Percentiles rank a stretch among this genome's conserved stretches.
Conservation (phyloP, 2,329 filamentous ascomycete genomes). For the Zalaria obscura region DNA sequence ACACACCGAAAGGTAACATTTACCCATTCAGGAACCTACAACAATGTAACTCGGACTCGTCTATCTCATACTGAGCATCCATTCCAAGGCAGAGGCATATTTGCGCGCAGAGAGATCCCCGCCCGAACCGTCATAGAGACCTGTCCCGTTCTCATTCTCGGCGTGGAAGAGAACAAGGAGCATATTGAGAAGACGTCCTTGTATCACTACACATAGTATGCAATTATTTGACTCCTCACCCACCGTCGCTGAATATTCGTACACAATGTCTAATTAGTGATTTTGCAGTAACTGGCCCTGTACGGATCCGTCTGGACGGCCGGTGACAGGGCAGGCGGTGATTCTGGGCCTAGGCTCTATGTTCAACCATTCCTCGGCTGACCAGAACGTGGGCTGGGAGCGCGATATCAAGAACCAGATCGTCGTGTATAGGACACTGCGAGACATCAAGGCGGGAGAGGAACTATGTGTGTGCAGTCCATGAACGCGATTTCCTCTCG, state of each 20-base stretch:
- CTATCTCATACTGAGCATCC: neutral
- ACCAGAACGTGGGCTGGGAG: constrained; percentile 43
- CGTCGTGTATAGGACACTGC: constrained; percentile 35
- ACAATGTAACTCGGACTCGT: neutral
- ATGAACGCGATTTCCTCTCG: too few relatives aligned
- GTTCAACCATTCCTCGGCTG: constrained; percentile 40
- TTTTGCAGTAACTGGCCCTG: constrained; percentile 28
- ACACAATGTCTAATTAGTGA: neutral
- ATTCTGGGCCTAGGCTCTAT: constrained; percentile 42
- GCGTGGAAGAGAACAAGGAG: constrained; percentile 30
- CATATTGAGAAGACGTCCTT: constrained; percentile 37
- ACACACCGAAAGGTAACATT: constrained; percentile 7
- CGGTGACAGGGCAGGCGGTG: constrained; percentile 28
- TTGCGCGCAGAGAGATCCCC: constrained; percentile 32
- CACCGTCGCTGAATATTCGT: neutral
- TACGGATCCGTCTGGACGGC: constrained; percentile 4
- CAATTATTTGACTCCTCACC: constrained; percentile 2
- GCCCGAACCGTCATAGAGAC: constrained; percentile 36
- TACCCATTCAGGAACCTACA: neutral
- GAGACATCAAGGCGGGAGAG: constrained; percentile 37
- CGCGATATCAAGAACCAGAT: constrained; percentile 30
- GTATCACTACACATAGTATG: constrained; percentile 43
- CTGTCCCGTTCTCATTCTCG: constrained; percentile 37
- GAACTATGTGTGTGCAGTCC: too few relatives aligned
- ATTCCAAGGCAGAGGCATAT: constrained; percentile 43